Conservation (phyloP, 306 rosid species). For the Vigna nakashimae region DNA sequence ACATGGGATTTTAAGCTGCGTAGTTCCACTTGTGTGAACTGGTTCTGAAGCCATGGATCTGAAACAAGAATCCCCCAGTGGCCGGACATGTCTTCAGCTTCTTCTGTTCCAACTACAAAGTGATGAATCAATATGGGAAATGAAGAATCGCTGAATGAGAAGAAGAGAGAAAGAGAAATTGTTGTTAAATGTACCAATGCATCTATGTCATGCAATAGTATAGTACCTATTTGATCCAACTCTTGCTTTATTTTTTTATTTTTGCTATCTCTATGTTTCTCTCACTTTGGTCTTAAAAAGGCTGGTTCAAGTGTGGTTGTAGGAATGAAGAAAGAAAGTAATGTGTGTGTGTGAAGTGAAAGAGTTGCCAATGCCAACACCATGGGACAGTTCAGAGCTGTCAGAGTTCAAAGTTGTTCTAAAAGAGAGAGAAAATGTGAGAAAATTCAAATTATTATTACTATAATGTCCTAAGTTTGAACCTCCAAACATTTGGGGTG, state of each 20-base stretch:
- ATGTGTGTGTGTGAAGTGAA: conserved; percentile 30
- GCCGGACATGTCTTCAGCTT: conserved; percentile 62
- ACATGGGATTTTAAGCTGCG: conserved; percentile 88
- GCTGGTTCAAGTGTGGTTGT: conserved; percentile 39
- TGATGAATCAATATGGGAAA: conserved; percentile 6
- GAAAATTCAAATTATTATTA: conserved; percentile 66
- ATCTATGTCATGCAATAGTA: neutral
- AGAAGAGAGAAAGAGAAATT: conserved; percentile 6
- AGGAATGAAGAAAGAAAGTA: conserved; percentile 21
- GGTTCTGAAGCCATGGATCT: conserved; percentile 98
- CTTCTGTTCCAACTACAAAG: conserved; percentile 20
- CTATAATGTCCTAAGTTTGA: conserved; percentile 43
- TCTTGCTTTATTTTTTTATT: conserved; percentile 1
- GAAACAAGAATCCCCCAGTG: conserved; percentile 96
- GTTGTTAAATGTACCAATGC: neutral
- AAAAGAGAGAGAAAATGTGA: conserved; percentile 34
- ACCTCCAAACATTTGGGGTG: conserved; percentile 33
- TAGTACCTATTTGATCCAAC: conserved; percentile 32
- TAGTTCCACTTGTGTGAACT: conserved; percentile 98
- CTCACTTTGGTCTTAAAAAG: conserved; percentile 35
- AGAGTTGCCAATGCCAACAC: conserved; percentile 44
- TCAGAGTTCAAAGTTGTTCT: conserved; percentile 62
- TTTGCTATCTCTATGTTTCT: neutral
- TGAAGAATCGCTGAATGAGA: conserved; percentile 24
- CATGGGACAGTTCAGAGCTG: conserved; percentile 78